phyloP scores from a whole-genome alignment of 768 basidiomycete genomes.

The Clavaria fumosa region DNA sequence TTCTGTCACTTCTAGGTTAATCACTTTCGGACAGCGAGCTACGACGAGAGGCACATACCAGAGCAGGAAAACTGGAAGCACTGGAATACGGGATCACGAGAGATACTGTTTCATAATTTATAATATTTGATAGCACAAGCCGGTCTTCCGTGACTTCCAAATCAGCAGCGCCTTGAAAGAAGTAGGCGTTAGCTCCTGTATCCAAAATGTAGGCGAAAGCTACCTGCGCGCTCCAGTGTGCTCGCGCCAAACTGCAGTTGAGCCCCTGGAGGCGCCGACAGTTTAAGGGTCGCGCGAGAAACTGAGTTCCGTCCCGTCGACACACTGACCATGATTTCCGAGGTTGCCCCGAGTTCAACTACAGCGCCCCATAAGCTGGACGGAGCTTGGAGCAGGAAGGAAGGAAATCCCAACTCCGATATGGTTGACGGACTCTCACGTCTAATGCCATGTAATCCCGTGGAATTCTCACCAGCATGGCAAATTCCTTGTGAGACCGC shows the following conservation, averaged over 20 bases:
- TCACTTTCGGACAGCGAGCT: not conserved
- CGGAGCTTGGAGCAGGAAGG: not conserved
- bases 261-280: conserved; percentile 36
- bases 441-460: conserved; percentile 47
- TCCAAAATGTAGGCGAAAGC: not conserved
- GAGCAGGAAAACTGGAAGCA: conserved; percentile 38
- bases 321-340: conserved; percentile 39
- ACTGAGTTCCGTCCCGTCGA: conserved; percentile 56
- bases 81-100: conserved; percentile 54
- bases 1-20: conserved; percentile 27
- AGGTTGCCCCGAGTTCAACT: conserved; percentile 54
- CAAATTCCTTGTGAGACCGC: conserved; percentile 17
- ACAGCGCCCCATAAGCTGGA: not conserved
- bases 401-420: conserved; percentile 20
- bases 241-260: conserved; percentile 29
- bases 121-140: conserved; percentile 33
- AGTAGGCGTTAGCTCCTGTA: not conserved
- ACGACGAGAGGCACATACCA: conserved; percentile 29
- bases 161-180: conserved; percentile 1
- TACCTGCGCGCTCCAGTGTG: conserved; percentile 17
- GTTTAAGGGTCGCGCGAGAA: conserved; percentile 33
- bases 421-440: conserved; percentile 46
- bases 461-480: conserved; percentile 43
- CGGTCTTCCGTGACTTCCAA: conserved; percentile 27
- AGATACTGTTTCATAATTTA: conserved; percentile 28